Evolutionary conservation across 441 rosid species (phyloP).

Genomic region (Corymbia calophylla): DNA sequence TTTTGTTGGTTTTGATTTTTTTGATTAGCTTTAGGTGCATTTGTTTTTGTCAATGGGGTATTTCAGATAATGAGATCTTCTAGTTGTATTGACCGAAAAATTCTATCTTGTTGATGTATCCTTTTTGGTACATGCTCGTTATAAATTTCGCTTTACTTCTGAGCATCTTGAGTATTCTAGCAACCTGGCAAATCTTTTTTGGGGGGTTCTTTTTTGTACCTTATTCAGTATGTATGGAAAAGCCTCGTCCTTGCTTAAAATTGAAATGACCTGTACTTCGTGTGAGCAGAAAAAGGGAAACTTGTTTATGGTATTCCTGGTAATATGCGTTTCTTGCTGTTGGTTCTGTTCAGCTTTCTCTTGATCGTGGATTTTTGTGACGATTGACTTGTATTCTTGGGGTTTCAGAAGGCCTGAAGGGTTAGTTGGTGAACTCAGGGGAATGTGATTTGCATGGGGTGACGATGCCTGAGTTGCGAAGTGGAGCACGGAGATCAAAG

Average conservation of each 20-base stretch:
- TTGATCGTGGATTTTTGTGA: neutral
- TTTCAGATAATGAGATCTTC: neutral
- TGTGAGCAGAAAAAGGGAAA: neutral
- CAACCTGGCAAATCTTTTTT: neutral
- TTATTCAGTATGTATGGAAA: neutral
- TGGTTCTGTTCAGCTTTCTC: neutral
- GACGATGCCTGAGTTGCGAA: conserved; percentile 98
- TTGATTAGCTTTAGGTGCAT: neutral
- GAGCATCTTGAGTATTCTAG: neutral
- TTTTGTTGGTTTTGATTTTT: neutral
- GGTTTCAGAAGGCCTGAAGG: neutral
- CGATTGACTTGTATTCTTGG: neutral
- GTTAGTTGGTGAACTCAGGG: neutral
- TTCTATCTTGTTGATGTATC: neutral
- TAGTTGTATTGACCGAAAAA: neutral
- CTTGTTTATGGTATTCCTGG: neutral
- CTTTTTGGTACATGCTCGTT: neutral
- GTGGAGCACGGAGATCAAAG: conserved; percentile 95
- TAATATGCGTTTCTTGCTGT: neutral
- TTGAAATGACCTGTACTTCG: neutral
- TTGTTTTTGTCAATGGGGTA: neutral
- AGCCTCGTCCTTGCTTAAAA: neutral
- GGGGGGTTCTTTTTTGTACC: neutral
- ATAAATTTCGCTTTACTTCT: neutral
- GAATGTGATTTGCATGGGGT: conserved; percentile 65